Evolutionary conservation across 768 basidiomycete genomes (phyloP).

Genomic region (Tricholomella constricta): DNA sequence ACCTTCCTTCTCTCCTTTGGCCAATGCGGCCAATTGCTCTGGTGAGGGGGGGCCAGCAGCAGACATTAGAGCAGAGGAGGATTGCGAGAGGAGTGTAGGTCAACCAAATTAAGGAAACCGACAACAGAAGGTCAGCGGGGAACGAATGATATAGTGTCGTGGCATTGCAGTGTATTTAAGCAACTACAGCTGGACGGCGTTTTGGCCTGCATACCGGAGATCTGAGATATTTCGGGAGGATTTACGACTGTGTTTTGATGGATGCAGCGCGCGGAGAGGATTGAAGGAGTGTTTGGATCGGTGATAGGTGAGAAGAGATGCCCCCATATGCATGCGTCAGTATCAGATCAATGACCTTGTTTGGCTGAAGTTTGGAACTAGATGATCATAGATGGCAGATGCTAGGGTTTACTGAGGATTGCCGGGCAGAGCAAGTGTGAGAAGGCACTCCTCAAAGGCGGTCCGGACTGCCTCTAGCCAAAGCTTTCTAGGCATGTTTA

Average conservation of each 20-base stretch:
- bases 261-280: no score
- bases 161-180: background rate
- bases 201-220: background rate
- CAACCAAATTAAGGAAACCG: background rate
- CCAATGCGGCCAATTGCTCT: conserved; percentile 18
- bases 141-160: background rate
- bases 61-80: background rate
- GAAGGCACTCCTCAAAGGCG: no score
- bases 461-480: no score
- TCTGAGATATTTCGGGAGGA: background rate
- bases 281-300: background rate
- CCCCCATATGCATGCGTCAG: no score
- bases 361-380: no score
- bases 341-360: no score
- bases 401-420: no score
- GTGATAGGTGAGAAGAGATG: background rate
- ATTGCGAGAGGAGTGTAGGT: background rate
- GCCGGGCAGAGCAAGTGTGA: no score
- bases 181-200: no score
- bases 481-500: no score
- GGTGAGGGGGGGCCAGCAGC: conserved; percentile 10
- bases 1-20: conserved; percentile 20
- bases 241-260: background rate
- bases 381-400: no score
- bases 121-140: background rate